These are phyloP conservation scores for Trichoderma erinaceum DNA, from an alignment of 495 filamentous ascomycete genomes.

Conservation along the genomic window DNA sequence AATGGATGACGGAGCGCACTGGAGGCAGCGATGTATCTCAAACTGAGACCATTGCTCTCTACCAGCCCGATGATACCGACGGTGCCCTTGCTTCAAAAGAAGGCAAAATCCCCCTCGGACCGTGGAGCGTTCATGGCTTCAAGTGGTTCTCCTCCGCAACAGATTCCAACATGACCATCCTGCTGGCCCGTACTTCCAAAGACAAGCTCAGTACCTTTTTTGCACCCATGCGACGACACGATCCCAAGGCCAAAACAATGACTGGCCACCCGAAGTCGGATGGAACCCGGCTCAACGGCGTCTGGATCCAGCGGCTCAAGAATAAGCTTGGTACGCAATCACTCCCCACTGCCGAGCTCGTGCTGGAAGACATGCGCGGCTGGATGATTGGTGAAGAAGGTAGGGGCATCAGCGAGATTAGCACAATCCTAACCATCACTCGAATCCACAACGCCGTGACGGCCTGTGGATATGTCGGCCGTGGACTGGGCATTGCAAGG, in stretches of 20 bases:
- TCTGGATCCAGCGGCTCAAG: conserved; percentile 63
- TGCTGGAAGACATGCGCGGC: conserved; percentile 53
- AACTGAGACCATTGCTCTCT: conserved; percentile 58
- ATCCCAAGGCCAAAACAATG: conserved; percentile 25
- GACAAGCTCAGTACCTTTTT: conserved; percentile 57
- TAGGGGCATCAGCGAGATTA: conserved; percentile 58
- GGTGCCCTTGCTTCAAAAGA: conserved; percentile 19
- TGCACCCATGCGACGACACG: conserved; percentile 53
- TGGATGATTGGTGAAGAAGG: conserved; percentile 59
- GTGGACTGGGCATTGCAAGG: conserved; percentile 56
- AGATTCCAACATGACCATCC: conserved; percentile 61
- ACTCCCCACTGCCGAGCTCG: conserved; percentile 65
- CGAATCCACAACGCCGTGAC: conserved; percentile 57
- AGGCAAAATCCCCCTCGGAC: conserved; percentile 46
- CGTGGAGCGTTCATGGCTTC: conserved; percentile 60
- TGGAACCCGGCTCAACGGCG: conserved; percentile 55
- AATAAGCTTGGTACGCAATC: conserved; percentile 64
- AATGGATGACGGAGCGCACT: conserved; percentile 82
- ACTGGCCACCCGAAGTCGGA: conserved; percentile 21
- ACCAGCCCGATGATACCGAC: conserved; percentile 11
- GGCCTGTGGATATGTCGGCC: conserved; percentile 51
- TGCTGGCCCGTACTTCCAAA: conserved; percentile 57
- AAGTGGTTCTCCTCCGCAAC: conserved; percentile 76
- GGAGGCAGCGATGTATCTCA: conserved; percentile 68
- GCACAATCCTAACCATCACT: conserved; percentile 62